Evolutionary conservation across 1,284 basidiomycete genomes (phyloP).

Genomic region (Trichosporon ovoides): DNA sequence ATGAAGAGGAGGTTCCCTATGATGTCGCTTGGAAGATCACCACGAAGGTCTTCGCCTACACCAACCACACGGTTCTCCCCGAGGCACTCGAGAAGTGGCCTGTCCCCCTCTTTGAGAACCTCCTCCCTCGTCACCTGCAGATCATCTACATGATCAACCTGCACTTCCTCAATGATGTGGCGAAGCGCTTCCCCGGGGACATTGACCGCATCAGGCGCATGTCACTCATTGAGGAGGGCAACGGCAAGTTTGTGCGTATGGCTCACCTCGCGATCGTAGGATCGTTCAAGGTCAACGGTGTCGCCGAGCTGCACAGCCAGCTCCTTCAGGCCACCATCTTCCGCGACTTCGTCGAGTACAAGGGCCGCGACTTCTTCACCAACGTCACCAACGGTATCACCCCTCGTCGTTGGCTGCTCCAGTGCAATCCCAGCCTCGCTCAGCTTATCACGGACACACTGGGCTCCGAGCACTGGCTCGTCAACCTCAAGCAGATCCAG

Average conservation of each 20-base stretch:
- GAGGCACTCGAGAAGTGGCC: constrained; percentile 69
- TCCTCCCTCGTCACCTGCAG: constrained; percentile 65
- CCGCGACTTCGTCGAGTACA: constrained; percentile 65
- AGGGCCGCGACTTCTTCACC: constrained; percentile 48
- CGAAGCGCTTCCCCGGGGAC: constrained; percentile 81
- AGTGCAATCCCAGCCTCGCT: constrained; percentile 83
- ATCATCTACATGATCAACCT: constrained; percentile 76
- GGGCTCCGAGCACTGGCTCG: constrained; percentile 75
- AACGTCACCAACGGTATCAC: constrained; percentile 59
- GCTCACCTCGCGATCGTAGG: constrained; percentile 61
- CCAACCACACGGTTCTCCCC: constrained; percentile 65
- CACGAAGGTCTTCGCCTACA: constrained; percentile 85
- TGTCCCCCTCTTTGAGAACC: constrained; percentile 69
- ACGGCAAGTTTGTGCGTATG: constrained; percentile 81
- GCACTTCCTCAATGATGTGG: constrained; percentile 61
- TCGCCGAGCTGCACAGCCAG: constrained; percentile 69
- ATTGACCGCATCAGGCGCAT: constrained; percentile 71
- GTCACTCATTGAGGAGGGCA: constrained; percentile 85
- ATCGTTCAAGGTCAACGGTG: constrained; percentile 74
- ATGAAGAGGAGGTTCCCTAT: constrained; percentile 84
- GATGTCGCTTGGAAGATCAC: constrained; percentile 77
- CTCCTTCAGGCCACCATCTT: constrained; percentile 64
- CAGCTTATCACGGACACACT: constrained; percentile 75
- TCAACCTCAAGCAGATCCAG: constrained; percentile 41
- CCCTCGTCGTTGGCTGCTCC: constrained; percentile 65